Conservation (phyloP, 2,329 filamentous ascomycete species). For the Exophiala spinifera region DNA sequence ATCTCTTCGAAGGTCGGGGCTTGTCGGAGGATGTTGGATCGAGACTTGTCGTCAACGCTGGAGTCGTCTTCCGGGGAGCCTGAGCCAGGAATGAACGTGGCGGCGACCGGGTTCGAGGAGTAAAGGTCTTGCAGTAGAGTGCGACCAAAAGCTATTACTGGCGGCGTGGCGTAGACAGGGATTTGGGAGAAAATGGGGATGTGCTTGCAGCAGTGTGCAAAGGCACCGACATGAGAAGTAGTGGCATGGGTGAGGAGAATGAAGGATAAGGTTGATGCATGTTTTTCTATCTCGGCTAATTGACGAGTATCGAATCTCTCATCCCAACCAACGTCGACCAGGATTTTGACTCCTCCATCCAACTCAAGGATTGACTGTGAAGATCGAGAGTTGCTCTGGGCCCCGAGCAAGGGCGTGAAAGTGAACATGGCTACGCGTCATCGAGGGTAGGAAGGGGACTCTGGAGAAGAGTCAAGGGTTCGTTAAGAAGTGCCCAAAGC, state of each 20-base stretch:
- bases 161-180: constrained; percentile 89
- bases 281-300: constrained; percentile 85
- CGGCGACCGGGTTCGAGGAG: constrained; percentile 79
- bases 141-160: constrained; percentile 87
- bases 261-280: constrained; percentile 86
- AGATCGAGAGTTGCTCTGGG: constrained; percentile 72
- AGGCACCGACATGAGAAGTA: constrained; percentile 84
- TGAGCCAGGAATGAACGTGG: constrained; percentile 68
- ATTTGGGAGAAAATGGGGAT: constrained; percentile 88
- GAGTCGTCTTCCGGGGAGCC: constrained; percentile 30
- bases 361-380: constrained; percentile 96
- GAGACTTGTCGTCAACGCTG: constrained; percentile 48
- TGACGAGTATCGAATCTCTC: constrained; percentile 79
- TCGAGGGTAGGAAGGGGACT: not conserved
- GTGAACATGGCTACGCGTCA: constrained; percentile 70
- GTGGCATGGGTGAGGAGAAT: constrained; percentile 95
- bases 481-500: not conserved
- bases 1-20: constrained; percentile 86
- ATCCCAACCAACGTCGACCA: constrained; percentile 95
- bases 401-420: constrained; percentile 87
- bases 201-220: constrained; percentile 95
- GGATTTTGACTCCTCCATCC: constrained; percentile 91
- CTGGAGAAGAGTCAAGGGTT: not conserved
- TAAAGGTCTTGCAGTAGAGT: constrained; percentile 91
- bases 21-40: constrained; percentile 55